A percentile compares a stretch with the other conserved stretches of the same genome.
Evolutionary conservation across 2,329 filamentous ascomycete genomes (phyloP).

Genomic region (Diaporthe ilicicola): DNA sequence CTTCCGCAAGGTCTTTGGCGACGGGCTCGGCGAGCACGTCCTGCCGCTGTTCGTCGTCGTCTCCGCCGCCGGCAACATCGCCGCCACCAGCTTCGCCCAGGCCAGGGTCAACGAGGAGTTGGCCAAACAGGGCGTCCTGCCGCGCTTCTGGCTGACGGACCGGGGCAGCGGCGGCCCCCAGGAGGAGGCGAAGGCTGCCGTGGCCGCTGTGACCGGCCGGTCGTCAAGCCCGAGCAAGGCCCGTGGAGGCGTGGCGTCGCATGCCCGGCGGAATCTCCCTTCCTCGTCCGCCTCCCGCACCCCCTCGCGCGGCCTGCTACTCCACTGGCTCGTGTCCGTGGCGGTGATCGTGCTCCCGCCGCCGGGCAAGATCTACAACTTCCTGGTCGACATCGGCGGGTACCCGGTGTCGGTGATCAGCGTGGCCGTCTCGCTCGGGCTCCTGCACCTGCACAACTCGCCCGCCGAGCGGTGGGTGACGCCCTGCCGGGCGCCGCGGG

Average conservation of each 20-base stretch:
- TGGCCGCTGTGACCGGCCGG: conserved; percentile 33
- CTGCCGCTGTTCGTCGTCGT: conserved; percentile 56
- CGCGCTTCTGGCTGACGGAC: conserved; percentile 47
- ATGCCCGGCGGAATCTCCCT: too few relatives aligned
- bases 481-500: conserved; percentile 42
- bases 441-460: conserved; percentile 43
- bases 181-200: too few relatives aligned
- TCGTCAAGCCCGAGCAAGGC: conserved; percentile 24
- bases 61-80: conserved; percentile 57
- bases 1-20: conserved; percentile 64
- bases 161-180: background rate
- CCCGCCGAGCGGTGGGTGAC: conserved; percentile 42
- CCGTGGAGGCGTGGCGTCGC: background rate
- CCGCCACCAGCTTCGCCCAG: conserved; percentile 57
- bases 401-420: conserved; percentile 48
- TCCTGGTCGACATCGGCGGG: conserved; percentile 48
- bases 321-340: conserved; percentile 69
- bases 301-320: conserved; percentile 50
- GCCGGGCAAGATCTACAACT: conserved; percentile 50
- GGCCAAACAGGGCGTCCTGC: conserved; percentile 55
- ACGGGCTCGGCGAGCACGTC: conserved; percentile 50
- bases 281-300: background rate
- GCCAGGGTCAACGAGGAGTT: conserved; percentile 57
- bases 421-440: conserved; percentile 44
- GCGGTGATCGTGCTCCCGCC: conserved; percentile 62